A percentile compares a stretch with the other conserved stretches of the same genome.
These are phyloP conservation scores for Termitomyces sp. DNA, from an alignment of 768 basidiomycete species.

Conservation along the genomic window DNA sequence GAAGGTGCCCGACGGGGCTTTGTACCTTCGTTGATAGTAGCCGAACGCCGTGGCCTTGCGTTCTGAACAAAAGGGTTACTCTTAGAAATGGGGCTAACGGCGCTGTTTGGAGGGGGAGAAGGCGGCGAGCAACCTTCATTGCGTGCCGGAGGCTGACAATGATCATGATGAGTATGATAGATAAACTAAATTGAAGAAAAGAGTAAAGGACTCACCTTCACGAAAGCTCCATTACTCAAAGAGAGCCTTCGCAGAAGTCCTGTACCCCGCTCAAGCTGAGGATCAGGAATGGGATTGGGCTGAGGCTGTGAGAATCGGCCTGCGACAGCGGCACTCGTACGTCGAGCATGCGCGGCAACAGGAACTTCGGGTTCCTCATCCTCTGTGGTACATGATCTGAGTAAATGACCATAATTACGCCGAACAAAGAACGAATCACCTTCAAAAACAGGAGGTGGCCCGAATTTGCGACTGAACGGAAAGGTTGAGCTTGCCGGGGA, in stretches of 20 bases:
- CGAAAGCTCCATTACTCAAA: conserved; percentile 52
- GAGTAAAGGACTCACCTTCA: conserved; percentile 43
- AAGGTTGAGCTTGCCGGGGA: conserved; percentile 43
- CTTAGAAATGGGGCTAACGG: conserved; percentile 36
- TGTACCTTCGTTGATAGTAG: conserved; percentile 48
- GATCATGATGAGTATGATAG: conserved; percentile 11
- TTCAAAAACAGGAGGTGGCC: conserved; percentile 56
- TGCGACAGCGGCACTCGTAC: conserved; percentile 54
- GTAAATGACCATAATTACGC: not conserved
- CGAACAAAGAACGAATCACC: conserved; percentile 35
- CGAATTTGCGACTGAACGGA: conserved; percentile 58
- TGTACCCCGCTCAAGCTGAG: conserved; percentile 61
- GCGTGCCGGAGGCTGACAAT: conserved; percentile 23
- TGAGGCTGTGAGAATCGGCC: conserved; percentile 51
- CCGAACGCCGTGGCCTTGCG: conserved; percentile 51
- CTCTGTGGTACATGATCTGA: conserved; percentile 32
- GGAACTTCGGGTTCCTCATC: conserved; percentile 35
- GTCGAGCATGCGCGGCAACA: conserved; percentile 48
- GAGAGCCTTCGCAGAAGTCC: conserved; percentile 76
- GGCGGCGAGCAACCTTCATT: conserved; percentile 30
- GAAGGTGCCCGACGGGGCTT: conserved; percentile 69
- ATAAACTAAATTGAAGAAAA: not conserved
- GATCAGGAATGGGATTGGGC: conserved; percentile 37
- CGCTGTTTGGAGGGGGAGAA: conserved; percentile 50
- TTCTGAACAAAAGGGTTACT: conserved; percentile 25